A percentile compares a stretch with the other conserved stretches of the same genome.
Evolutionary conservation across 768 basidiomycete species (phyloP).

Genomic region (Amanita muscaria): DNA sequence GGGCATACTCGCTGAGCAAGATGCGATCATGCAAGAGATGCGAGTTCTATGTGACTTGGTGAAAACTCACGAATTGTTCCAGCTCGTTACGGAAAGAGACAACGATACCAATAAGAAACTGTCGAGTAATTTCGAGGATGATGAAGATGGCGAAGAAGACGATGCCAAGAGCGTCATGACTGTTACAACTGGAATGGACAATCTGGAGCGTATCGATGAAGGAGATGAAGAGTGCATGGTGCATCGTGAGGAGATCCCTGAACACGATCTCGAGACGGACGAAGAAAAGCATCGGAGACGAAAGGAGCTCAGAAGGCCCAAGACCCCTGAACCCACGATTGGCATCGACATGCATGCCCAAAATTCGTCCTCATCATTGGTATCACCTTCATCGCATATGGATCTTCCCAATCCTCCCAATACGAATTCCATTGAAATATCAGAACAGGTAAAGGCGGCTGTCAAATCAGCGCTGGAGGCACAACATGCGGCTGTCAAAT

Average conservation of each 20-base stretch:
- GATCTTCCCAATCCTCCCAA: too few species aligned
- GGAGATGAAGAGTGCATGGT: slow-evolving; percentile 55
- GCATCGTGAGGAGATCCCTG: slow-evolving; percentile 15
- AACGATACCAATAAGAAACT: not conserved
- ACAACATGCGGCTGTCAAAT: too few species aligned
- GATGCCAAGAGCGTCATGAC: slow-evolving; percentile 69
- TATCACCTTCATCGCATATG: too few species aligned
- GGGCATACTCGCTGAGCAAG: slow-evolving; percentile 72
- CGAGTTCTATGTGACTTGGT: slow-evolving; percentile 61
- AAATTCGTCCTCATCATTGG: too few species aligned
- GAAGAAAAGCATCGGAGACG: slow-evolving; percentile 18
- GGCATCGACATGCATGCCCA: too few species aligned
- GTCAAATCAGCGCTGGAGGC: too few species aligned
- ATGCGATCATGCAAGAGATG: slow-evolving; percentile 73
- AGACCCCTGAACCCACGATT: slow-evolving; percentile 81
- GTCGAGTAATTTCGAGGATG: slow-evolving; percentile 22
- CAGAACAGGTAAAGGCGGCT: too few species aligned
- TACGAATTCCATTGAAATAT: too few species aligned
- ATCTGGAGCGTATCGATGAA: slow-evolving; percentile 63
- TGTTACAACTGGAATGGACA: slow-evolving; percentile 57
- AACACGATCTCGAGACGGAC: slow-evolving; percentile 8
- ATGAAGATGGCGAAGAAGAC: slow-evolving; percentile 54
- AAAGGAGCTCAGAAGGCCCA: slow-evolving; percentile 59
- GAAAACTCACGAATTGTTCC: slow-evolving; percentile 45
- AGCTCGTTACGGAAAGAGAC: slow-evolving; percentile 11